These are phyloP conservation scores for Acanthamoeba royreba DNA, from an alignment of 208 protist species.

Conservation along the genomic window DNA sequence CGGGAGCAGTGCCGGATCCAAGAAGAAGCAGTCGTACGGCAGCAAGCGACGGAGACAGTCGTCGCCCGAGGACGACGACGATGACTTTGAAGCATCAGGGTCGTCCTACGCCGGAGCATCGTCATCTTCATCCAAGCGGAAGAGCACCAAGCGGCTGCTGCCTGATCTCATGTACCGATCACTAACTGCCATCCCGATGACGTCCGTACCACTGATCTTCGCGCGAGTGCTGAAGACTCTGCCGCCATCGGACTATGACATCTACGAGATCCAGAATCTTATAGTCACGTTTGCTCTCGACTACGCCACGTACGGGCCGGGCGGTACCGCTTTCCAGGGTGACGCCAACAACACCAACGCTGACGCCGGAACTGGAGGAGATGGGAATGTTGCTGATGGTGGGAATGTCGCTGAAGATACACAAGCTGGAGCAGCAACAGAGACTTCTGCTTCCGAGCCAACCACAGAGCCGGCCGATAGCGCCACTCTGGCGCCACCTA, in stretches of 20 bases:
- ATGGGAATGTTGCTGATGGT: background rate
- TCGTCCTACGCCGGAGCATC: background rate
- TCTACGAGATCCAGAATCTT: constrained; percentile 16
- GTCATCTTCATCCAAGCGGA: background rate
- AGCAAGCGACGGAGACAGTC: background rate
- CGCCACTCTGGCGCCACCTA: background rate
- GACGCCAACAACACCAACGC: background rate
- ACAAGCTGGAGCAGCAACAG: background rate
- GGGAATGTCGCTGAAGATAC: background rate
- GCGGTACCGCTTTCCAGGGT: background rate
- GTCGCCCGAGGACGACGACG: too few relatives aligned
- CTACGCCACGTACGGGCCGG: background rate
- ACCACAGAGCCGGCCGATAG: background rate
- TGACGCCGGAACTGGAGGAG: background rate
- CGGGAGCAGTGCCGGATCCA: too few relatives aligned
- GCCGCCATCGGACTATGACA: background rate
- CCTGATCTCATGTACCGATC: background rate
- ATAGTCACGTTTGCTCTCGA: background rate
- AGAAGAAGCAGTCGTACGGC: background rate
- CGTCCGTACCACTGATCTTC: background rate
- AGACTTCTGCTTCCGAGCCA: background rate
- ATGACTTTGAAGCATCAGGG: background rate
- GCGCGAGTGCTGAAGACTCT: background rate
- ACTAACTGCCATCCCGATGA: background rate
- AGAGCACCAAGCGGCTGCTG: background rate